phyloP scores from a whole-genome alignment of 164 flowering plant species.

The Stephania yunnanensis region DNA sequence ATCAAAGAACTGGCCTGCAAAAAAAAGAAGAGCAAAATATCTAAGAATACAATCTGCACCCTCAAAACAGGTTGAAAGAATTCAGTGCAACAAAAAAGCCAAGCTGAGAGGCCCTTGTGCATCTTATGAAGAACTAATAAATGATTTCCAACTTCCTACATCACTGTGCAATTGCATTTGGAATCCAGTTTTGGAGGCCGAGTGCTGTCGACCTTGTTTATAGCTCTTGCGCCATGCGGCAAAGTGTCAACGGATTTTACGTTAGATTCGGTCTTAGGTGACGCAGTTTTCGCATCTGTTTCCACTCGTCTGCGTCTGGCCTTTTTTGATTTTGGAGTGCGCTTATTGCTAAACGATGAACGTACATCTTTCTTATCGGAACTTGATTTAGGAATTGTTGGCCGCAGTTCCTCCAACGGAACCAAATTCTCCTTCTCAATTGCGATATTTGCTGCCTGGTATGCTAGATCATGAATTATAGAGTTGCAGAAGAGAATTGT shows the following conservation, averaged over 20 bases:
- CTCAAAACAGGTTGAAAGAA: slow-evolving; percentile 6
- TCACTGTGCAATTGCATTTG: slow-evolving; percentile 86
- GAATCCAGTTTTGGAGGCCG: slow-evolving; percentile 83
- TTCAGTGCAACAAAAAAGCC: slow-evolving; percentile 1
- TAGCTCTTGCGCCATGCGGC: slow-evolving; percentile 33
- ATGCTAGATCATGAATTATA: slow-evolving; percentile 73
- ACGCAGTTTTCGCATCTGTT: slow-evolving; percentile 31
- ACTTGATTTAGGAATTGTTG: slow-evolving; percentile 47
- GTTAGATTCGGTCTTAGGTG: slow-evolving; percentile 30
- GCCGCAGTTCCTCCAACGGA: slow-evolving; percentile 43
- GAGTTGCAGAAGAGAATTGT: slow-evolving; percentile 90
- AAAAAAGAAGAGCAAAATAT: slow-evolving; percentile 13
- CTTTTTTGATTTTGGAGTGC: slow-evolving; percentile 50
- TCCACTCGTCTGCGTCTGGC: slow-evolving; percentile 43
- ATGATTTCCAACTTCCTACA: slow-evolving; percentile 32
- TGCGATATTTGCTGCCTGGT: slow-evolving; percentile 71
- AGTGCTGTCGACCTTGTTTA: slow-evolving; percentile 34
- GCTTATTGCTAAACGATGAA: slow-evolving; percentile 37
- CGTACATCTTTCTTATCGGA: slow-evolving; percentile 36
- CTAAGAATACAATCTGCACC: slow-evolving; percentile 21
- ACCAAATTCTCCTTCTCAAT: slow-evolving; percentile 54
- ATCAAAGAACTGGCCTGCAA: slow-evolving; percentile 25
- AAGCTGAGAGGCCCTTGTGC: background rate
- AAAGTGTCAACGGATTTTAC: slow-evolving; percentile 32
- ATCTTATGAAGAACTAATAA: background rate